Conservation (phyloP, 352 stramenopile genomes). For the Globisporangium lucens region DNA sequence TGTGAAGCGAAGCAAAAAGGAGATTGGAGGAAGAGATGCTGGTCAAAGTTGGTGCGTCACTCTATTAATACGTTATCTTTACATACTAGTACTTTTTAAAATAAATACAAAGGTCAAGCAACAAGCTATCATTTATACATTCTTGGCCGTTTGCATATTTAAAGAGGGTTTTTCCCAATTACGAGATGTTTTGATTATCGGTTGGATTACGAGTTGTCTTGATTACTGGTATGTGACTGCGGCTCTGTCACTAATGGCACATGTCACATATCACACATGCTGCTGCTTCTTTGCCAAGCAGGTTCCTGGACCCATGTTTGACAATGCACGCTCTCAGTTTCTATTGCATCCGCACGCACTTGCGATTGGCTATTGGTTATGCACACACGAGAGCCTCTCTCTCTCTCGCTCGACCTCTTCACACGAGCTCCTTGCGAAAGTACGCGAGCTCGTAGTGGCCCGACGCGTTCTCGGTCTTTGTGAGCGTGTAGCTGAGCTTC, state of each 20-base stretch:
- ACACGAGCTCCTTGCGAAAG: conserved; percentile 16
- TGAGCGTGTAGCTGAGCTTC: conserved; percentile 14
- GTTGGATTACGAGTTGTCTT: not conserved
- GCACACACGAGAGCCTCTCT: too few species aligned
- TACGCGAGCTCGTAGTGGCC: conserved; percentile 17
- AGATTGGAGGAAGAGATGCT: not conserved
- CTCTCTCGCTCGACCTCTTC: not conserved
- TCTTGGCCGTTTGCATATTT: not conserved
- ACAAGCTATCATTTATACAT: not conserved
- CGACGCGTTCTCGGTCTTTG: conserved; percentile 10
- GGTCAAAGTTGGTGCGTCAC: not conserved
- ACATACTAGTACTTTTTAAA: too few species aligned
- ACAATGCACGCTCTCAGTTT: not conserved
- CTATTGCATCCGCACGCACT: not conserved
- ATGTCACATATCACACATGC: not conserved
- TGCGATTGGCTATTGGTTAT: too few species aligned
- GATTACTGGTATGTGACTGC: not conserved
- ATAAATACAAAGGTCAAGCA: too few species aligned
- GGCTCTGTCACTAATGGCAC: not conserved
- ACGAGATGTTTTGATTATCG: not conserved
- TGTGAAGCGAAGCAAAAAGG: not conserved
- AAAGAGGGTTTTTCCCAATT: not conserved
- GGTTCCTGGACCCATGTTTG: not conserved
- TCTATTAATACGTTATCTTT: not conserved
- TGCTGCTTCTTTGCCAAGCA: not conserved